Evolutionary conservation across 2,329 filamentous ascomycete genomes (phyloP).

Genomic region (Cercospora janseana): DNA sequence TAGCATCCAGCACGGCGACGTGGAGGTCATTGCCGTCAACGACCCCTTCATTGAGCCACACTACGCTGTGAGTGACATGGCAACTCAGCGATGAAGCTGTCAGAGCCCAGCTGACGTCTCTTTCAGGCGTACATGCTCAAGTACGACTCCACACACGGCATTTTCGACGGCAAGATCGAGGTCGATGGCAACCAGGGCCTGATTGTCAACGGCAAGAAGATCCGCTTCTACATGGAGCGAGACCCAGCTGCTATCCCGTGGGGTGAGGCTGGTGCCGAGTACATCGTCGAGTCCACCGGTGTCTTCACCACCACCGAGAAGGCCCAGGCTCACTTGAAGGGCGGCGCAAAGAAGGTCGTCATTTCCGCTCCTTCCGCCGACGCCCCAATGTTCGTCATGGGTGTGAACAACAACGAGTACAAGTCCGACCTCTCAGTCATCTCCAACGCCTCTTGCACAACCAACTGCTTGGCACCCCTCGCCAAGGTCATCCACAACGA

Average conservation of each 20-base stretch:
- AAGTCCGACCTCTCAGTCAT: conserved; percentile 87
- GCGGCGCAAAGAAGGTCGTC: conserved; percentile 91
- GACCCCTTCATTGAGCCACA: conserved; percentile 98
- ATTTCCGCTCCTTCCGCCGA: conserved; percentile 88
- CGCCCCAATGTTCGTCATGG: conserved; percentile 99
- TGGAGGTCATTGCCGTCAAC: conserved; percentile 95
- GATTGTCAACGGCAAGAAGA: conserved; percentile 86
- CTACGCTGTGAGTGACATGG: conserved; percentile 79
- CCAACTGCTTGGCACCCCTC: conserved; percentile 98
- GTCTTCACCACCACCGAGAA: conserved; percentile 99
- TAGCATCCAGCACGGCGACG: conserved; percentile 78
- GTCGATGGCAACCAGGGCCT: conserved; percentile 70
- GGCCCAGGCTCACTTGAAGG: conserved; percentile 89
- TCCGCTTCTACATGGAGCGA: conserved; percentile 92
- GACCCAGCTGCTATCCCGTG: conserved; percentile 90
- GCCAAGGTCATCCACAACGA: conserved; percentile 99
- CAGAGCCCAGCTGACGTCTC: conserved; percentile 18
- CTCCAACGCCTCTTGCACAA: conserved; percentile 99
- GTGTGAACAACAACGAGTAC: conserved; percentile 95
- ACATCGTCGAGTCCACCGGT: conserved; percentile 97
- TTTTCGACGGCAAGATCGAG: conserved; percentile 89
- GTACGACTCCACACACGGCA: conserved; percentile 96
- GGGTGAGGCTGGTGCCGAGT: conserved; percentile 80
- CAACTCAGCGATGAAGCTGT: background rate
- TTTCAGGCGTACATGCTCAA: conserved; percentile 96